These are phyloP conservation scores for Pseudozyma tsukubaensis DNA, from an alignment of 1,284 basidiomycete species.

Conservation along the genomic window DNA sequence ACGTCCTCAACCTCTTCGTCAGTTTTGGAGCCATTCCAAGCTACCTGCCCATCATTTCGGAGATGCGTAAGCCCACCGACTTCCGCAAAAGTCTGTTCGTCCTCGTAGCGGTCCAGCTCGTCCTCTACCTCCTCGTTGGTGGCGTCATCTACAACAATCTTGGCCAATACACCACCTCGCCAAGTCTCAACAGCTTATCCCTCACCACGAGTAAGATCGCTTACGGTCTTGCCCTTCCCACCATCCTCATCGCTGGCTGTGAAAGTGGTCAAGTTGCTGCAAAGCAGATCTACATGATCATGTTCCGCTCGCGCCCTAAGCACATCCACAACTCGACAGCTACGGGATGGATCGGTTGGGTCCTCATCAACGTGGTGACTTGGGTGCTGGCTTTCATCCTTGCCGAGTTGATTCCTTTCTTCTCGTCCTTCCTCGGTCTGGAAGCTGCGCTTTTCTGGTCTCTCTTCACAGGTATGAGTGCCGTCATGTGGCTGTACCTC, in stretches of 20 bases:
- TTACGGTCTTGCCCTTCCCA: constrained; percentile 61
- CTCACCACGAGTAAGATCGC: constrained; percentile 49
- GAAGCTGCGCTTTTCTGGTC: constrained; percentile 60
- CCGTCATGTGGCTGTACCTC: constrained; percentile 55
- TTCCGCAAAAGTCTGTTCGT: constrained; percentile 53
- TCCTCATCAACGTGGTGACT: constrained; percentile 56
- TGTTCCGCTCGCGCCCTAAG: constrained; percentile 52
- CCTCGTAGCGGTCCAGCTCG: constrained; percentile 50
- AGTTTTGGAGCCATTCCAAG: constrained; percentile 55
- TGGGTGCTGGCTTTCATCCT: constrained; percentile 59
- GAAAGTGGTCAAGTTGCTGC: constrained; percentile 57
- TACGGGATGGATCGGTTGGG: constrained; percentile 53
- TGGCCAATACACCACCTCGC: constrained; percentile 63
- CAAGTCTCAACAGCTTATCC: constrained; percentile 56
- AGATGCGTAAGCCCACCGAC: constrained; percentile 58
- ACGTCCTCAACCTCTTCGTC: constrained; percentile 57
- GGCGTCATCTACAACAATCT: constrained; percentile 60
- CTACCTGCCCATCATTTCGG: constrained; percentile 61
- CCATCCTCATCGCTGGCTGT: constrained; percentile 61
- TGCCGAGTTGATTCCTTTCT: constrained; percentile 61
- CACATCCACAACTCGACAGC: constrained; percentile 49
- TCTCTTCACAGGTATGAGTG: constrained; percentile 51
- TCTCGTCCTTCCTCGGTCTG: constrained; percentile 51
- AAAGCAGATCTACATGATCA: constrained; percentile 56
- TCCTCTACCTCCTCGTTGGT: constrained; percentile 63